phyloP scores from a whole-genome alignment of 257 asterid species.

The Nicotiana tabacum region DNA sequence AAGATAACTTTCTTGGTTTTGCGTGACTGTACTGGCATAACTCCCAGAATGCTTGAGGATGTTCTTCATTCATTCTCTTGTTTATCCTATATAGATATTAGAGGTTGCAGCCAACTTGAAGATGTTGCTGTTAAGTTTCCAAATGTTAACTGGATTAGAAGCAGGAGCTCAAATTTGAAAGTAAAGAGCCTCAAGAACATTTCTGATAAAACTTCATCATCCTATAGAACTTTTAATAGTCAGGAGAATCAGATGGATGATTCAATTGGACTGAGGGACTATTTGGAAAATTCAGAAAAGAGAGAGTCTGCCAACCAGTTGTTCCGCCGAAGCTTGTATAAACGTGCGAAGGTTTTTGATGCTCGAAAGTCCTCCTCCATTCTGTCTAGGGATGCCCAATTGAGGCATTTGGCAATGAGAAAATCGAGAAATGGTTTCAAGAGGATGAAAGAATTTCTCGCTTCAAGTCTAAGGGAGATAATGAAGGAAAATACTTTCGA shows the following conservation, averaged over 20 bases:
- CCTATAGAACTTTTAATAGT: constrained; percentile 24
- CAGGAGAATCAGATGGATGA: constrained; percentile 52
- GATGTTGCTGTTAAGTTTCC: constrained; percentile 76
- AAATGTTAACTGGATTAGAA: constrained; percentile 70
- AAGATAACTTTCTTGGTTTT: constrained; percentile 65
- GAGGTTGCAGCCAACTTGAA: constrained; percentile 90
- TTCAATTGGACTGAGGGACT: constrained; percentile 86
- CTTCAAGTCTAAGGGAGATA: constrained; percentile 63
- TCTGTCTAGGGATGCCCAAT: constrained; percentile 88
- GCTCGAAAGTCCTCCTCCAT: constrained; percentile 88
- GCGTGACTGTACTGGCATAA: constrained; percentile 74
- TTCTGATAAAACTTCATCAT: constrained; percentile 40
- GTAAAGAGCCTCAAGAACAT: constrained; percentile 54
- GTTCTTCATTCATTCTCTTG: constrained; percentile 57
- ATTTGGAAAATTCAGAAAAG: constrained; percentile 90
- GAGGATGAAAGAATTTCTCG: constrained; percentile 76
- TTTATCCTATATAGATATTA: constrained; percentile 68
- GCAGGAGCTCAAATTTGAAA: constrained; percentile 39
- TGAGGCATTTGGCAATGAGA: constrained; percentile 86
- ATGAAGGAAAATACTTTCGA: constrained; percentile 76
- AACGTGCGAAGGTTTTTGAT: constrained; percentile 88
- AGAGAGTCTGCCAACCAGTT: constrained; percentile 84
- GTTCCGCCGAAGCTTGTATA: constrained; percentile 89
- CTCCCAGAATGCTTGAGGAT: constrained; percentile 70
- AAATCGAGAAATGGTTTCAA: constrained; percentile 73